Conservation (phyloP, 306 rosid species). For the Corylus americana region DNA sequence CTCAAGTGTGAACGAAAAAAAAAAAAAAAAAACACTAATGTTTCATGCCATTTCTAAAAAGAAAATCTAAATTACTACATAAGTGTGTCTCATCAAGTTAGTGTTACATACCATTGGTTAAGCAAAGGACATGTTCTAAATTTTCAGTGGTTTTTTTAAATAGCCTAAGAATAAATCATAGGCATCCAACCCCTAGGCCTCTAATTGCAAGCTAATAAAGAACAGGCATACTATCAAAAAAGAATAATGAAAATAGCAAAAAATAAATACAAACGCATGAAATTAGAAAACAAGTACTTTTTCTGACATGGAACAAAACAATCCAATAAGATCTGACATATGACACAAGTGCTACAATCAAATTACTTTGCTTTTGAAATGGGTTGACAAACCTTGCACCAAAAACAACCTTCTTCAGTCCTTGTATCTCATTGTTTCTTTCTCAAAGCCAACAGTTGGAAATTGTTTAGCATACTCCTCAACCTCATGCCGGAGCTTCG, state of each 20-base stretch:
- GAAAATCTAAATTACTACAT: too few species aligned
- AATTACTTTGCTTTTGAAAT: neutral
- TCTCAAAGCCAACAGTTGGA: conserved; percentile 79
- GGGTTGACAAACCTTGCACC: neutral
- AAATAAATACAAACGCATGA: neutral
- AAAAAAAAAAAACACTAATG: neutral
- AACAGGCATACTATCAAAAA: neutral
- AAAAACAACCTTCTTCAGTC: conserved; percentile 38
- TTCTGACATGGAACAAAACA: neutral
- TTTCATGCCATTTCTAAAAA: neutral
- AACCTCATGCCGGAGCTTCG: conserved; percentile 60
- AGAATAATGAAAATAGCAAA: neutral
- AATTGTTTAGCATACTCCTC: conserved; percentile 88
- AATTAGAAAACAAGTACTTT: neutral
- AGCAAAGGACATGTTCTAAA: too few species aligned
- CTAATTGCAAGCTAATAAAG: neutral
- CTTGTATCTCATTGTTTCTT: conserved; percentile 72
- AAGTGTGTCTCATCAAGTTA: too few species aligned
- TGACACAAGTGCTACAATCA: neutral
- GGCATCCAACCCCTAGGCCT: neutral
- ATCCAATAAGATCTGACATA: neutral
- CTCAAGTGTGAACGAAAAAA: neutral
- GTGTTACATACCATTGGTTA: too few species aligned
- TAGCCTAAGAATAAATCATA: neutral
- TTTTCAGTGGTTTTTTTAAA: neutral